Evolutionary conservation across 2,329 filamentous ascomycete species (phyloP).

Genomic region (Penicillium sp.): DNA sequence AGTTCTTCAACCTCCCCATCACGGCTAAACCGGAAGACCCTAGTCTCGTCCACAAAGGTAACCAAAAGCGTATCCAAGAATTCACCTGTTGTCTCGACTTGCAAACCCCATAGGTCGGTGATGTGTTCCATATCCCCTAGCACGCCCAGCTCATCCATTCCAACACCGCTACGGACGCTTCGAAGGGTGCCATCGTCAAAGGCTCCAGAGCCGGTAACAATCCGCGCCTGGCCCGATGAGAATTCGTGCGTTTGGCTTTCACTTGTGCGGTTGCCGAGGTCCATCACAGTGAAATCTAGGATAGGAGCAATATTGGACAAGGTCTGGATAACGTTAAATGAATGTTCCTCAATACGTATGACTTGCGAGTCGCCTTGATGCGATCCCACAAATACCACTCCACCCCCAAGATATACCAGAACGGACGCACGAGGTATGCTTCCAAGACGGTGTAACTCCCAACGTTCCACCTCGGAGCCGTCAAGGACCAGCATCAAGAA

Average conservation of each 20-base stretch:
- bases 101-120: slow-evolving; percentile 74
- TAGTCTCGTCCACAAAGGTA: slow-evolving; percentile 81
- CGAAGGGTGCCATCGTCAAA: slow-evolving; percentile 86
- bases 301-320: slow-evolving; percentile 88
- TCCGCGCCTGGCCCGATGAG: slow-evolving; percentile 89
- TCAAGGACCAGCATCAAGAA: slow-evolving; percentile 78
- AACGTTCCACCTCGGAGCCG: slow-evolving; percentile 63
- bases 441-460: slow-evolving; percentile 72
- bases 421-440: slow-evolving; percentile 75
- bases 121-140: slow-evolving; percentile 78
- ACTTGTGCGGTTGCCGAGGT: slow-evolving; percentile 84
- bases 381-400: slow-evolving; percentile 83
- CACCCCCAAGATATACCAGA: slow-evolving; percentile 72
- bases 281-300: slow-evolving; percentile 93
- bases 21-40: slow-evolving; percentile 76
- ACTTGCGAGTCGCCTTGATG: slow-evolving; percentile 93
- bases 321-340: slow-evolving; percentile 72
- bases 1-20: slow-evolving; percentile 86
- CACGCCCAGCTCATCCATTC: slow-evolving; percentile 83
- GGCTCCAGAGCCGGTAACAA: slow-evolving; percentile 90
- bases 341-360: slow-evolving; percentile 65
- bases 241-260: slow-evolving; percentile 85
- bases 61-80: slow-evolving; percentile 72
- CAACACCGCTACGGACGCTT: slow-evolving; percentile 91
- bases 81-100: slow-evolving; percentile 48